phyloP scores from a whole-genome alignment of 1,139 yeast species.

The Scheffersomyces lignicola region DNA sequence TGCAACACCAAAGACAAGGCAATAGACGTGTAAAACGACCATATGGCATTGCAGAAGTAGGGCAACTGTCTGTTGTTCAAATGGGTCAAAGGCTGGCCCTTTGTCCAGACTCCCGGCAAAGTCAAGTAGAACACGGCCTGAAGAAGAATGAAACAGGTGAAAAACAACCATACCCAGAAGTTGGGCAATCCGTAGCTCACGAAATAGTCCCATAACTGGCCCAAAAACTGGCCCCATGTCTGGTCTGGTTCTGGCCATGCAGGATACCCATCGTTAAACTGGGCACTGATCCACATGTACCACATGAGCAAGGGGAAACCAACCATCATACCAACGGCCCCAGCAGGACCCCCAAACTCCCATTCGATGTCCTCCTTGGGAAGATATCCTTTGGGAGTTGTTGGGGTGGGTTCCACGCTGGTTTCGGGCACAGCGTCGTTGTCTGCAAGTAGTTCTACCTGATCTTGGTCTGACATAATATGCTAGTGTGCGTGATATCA shows the following conservation, averaged over 20 bases:
- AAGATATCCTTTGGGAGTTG: constrained; percentile 27
- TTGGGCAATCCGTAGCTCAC: constrained; percentile 69
- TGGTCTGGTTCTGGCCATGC: constrained; percentile 69
- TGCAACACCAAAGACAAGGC: constrained; percentile 62
- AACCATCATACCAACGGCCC: constrained; percentile 88
- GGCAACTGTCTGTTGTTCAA: constrained; percentile 78
- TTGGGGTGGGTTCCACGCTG: neutral
- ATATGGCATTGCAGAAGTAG: constrained; percentile 89
- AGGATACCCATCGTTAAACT: constrained; percentile 70
- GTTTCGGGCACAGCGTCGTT: constrained; percentile 5
- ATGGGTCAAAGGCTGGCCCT: constrained; percentile 90
- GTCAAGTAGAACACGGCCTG: constrained; percentile 78
- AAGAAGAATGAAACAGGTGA: constrained; percentile 64
- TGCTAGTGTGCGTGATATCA: too few relatives aligned
- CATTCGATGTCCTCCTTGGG: constrained; percentile 53
- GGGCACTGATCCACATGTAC: constrained; percentile 93
- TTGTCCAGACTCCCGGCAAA: constrained; percentile 94
- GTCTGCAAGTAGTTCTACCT: neutral
- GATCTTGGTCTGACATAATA: constrained; percentile 1
- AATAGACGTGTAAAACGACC: constrained; percentile 73
- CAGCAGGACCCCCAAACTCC: constrained; percentile 95
- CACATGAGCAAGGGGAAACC: constrained; percentile 94
- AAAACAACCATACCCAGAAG: constrained; percentile 63
- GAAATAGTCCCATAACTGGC: constrained; percentile 45
- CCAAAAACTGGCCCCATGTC: constrained; percentile 54